Percentiles rank a stretch among this genome's conserved stretches.
phyloP scores from a whole-genome alignment of 306 rosid genomes.

The Malus asiatica region DNA sequence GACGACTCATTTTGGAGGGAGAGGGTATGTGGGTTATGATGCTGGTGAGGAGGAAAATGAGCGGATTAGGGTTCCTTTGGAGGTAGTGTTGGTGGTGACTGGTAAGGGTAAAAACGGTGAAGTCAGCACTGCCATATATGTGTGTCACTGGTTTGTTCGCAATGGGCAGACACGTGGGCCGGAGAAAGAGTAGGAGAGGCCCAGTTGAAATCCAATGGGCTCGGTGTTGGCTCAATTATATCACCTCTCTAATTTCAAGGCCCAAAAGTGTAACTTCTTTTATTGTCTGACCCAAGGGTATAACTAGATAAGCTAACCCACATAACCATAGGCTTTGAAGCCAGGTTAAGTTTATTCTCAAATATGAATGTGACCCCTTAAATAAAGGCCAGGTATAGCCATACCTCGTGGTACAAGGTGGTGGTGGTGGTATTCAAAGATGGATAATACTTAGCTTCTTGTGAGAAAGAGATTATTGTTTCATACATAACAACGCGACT shows the following conservation, averaged over 20 bases:
- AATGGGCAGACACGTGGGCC: neutral
- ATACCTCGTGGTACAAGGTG: no score
- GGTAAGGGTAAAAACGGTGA: neutral
- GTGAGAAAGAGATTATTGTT: neutral
- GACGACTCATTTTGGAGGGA: slow-evolving; percentile 33
- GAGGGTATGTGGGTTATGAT: neutral
- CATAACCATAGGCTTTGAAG: neutral
- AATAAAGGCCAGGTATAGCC: no score
- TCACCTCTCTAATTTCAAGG: neutral
- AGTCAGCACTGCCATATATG: slow-evolving; percentile 6
- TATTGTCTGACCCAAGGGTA: neutral
- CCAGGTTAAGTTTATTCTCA: neutral
- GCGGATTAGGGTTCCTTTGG: neutral
- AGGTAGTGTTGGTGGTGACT: neutral
- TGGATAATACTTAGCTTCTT: neutral
- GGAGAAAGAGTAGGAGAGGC: neutral
- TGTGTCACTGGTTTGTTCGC: neutral
- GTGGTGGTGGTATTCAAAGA: no score
- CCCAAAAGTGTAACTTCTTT: neutral
- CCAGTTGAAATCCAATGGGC: neutral
- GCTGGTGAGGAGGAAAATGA: slow-evolving; percentile 3
- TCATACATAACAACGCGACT: neutral
- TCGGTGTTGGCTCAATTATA: no score
- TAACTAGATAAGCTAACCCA: neutral
- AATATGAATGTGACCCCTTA: no score